These are phyloP conservation scores for Dactylonectria macrodidyma DNA, from an alignment of 2,329 filamentous ascomycete genomes.

Conservation along the genomic window DNA sequence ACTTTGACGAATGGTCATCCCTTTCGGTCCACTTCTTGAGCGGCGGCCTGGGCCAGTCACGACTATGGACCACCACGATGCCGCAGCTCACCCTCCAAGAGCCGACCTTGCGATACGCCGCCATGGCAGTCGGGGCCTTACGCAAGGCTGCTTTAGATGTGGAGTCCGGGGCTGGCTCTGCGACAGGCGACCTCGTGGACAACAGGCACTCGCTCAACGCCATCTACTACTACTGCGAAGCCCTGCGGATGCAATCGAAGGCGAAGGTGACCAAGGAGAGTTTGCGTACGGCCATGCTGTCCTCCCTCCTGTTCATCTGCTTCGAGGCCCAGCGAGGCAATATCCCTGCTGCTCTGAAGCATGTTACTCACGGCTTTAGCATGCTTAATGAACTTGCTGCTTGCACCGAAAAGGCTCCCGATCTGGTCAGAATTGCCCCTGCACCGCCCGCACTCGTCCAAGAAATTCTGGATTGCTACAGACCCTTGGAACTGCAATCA, in stretches of 20 bases:
- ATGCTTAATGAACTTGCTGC: constrained; percentile 57
- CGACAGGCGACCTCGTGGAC: constrained; percentile 36
- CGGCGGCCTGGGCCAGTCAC: constrained; percentile 52
- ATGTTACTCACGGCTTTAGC: constrained; percentile 58
- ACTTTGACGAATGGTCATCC: constrained; percentile 57
- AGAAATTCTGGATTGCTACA: constrained; percentile 58
- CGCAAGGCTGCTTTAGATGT: constrained; percentile 54
- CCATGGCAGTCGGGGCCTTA: constrained; percentile 59
- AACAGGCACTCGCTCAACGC: constrained; percentile 59
- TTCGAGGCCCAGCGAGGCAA: constrained; percentile 59
- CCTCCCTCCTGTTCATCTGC: constrained; percentile 59
- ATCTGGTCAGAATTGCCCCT: constrained; percentile 55
- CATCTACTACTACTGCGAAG: constrained; percentile 58
- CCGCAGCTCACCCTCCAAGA: constrained; percentile 58
- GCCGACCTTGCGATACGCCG: constrained; percentile 55
- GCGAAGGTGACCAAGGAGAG: constrained; percentile 55
- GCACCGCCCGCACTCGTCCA: constrained; percentile 55
- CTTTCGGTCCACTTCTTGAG: constrained; percentile 55
- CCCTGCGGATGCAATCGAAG: constrained; percentile 56
- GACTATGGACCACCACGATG: constrained; percentile 58
- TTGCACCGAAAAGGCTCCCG: constrained; percentile 54
- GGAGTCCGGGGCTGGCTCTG: constrained; percentile 39
- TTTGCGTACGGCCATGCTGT: constrained; percentile 56
- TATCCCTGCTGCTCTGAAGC: constrained; percentile 57
- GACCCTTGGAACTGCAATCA: constrained; percentile 56